These are phyloP conservation scores for Hyaloperonospora arabidopsidis DNA, from an alignment of 352 stramenopile genomes.

Conservation along the genomic window DNA sequence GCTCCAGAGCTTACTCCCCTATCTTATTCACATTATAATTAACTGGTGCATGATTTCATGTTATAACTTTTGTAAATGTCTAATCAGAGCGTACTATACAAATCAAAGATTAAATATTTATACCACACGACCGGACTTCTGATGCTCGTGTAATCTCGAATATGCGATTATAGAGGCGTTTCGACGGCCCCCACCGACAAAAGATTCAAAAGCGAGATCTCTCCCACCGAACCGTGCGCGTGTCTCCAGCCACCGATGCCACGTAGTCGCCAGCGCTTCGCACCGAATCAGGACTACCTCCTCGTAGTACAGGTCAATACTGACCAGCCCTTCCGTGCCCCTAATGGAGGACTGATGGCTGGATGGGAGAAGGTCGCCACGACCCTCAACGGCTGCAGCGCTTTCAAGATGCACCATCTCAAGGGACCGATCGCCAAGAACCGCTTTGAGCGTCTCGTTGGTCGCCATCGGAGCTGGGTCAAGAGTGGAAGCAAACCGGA, in stretches of 20 bases:
- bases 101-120: neutral
- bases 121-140: no score
- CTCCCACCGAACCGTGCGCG: neutral
- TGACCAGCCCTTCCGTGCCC: slow-evolving; percentile 25
- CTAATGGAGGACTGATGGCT: slow-evolving; percentile 25
- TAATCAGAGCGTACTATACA: no score
- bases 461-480: slow-evolving; percentile 21
- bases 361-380: slow-evolving; percentile 29
- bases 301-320: slow-evolving; percentile 27
- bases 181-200: no score
- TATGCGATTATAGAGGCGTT: slow-evolving; percentile 1
- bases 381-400: slow-evolving; percentile 26
- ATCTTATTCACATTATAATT: no score
- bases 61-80: no score
- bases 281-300: slow-evolving; percentile 27
- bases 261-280: slow-evolving; percentile 29
- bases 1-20: no score
- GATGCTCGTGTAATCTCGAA: neutral
- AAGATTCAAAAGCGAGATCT: no score
- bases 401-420: slow-evolving; percentile 35
- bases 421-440: slow-evolving; percentile 35
- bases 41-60: no score
- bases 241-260: slow-evolving; percentile 13
- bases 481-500: slow-evolving; percentile 20
- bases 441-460: slow-evolving; percentile 30